Base-by-base conservation (phyloP, 2,329 filamentous ascomycete species). In the Daldinia sp. region DNA sequence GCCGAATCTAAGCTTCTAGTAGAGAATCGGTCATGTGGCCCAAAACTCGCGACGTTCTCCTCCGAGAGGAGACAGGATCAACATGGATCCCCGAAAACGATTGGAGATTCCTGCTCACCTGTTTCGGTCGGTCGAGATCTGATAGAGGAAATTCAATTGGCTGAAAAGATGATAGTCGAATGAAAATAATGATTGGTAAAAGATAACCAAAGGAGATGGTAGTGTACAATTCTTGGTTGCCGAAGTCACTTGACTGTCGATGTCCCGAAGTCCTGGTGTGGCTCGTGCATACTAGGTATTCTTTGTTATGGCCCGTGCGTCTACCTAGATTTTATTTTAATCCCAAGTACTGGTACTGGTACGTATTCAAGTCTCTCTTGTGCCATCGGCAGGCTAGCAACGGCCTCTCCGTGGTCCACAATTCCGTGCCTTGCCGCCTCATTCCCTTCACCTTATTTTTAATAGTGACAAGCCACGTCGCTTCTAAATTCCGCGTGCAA, bases 391-490 rank as follows among this genome's bases (percentile, higher is more conserved):
- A 67, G 70, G 70, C 57, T 71, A 71, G 63, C 65, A 57, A 68
- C 70, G 70, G 70, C 63, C 66, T 72, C 68, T 67, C 70, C 68
- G 68, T 69, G 59, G 68, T 69, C 68, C 63, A 60, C 59, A 72
- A 53, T 64, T 59, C 63, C 69, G 69, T 62, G 53, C 56, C 63
- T 72, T 71, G 68, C 70, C 70, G 70, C 70, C 60, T 68, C 63
- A 67, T 63, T 61, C 59, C 23, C 48, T 56, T 67, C 23, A 66
- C 51, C 37, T 46, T 23, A 33, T 42, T 63, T 56, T 55, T 54
- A 30, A 44, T 23, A 41, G 63, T 58, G 41, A 58, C 51, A 67
- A 68, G 64, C 66, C 63, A 67, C 63, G 60, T 66, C 53, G 63
- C 59, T 71, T 57, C 26, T 66, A 41, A 58, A 44, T 62, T 50